Conservation (phyloP, 225 moss, liverwort and hornwort species). For the Takakia lepidozioides region DNA sequence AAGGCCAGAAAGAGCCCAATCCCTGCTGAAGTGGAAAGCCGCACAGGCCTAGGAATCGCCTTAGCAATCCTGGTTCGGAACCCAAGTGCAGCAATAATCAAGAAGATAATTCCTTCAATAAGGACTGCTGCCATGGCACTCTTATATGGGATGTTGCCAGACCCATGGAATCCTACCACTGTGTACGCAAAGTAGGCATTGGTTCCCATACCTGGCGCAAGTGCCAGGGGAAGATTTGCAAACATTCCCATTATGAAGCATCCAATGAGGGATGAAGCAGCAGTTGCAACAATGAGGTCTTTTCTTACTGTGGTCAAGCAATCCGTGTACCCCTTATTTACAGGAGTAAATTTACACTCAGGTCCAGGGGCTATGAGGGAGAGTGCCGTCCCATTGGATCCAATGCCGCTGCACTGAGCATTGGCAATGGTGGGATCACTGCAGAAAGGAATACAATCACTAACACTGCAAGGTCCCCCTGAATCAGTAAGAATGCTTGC, state of each 20-base stretch:
- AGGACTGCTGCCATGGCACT: conserved; percentile 78
- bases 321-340: conserved; percentile 61
- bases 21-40: conserved; percentile 70
- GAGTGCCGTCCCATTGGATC: too few species aligned
- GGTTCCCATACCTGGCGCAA: conserved; percentile 95
- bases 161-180: conserved; percentile 83
- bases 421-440: conserved; percentile 19
- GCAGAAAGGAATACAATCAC: conserved; percentile 58
- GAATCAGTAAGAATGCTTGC: conserved; percentile 91
- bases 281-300: conserved; percentile 86
- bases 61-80: conserved; percentile 79
- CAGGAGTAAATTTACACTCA: conserved; percentile 73
- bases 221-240: conserved; percentile 72
- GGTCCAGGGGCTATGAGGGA: conserved; percentile 30
- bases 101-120: conserved; percentile 68
- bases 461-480: conserved; percentile 77
- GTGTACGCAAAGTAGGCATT: conserved; percentile 93
- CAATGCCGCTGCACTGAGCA: conserved; percentile 24
- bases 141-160: conserved; percentile 56
- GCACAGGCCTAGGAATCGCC: conserved; percentile 73
- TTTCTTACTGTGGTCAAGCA: conserved; percentile 51
- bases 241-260: conserved; percentile 82
- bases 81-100: conserved; percentile 69
- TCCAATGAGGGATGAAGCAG: conserved; percentile 66
- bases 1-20: conserved; percentile 85